Evolutionary conservation across 345 rosid genomes (phyloP).

Genomic region (Bruguiera parviflora): DNA sequence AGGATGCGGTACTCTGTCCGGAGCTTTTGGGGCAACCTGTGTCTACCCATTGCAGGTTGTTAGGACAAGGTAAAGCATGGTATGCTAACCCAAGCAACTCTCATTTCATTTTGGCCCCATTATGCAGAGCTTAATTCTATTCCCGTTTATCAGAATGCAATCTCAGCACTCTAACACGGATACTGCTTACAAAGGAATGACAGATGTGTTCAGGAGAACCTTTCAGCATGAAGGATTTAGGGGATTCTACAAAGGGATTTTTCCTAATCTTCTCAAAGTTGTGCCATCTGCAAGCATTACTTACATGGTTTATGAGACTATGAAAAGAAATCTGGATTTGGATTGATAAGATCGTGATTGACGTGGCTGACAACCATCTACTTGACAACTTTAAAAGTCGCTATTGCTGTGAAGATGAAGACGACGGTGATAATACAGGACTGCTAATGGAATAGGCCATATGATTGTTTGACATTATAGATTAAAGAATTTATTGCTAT

Average conservation of each 20-base stretch:
- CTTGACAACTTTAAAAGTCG: background rate
- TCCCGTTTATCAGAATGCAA: conserved; percentile 64
- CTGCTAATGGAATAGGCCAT: background rate
- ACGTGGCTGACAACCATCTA: background rate
- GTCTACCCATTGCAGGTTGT: conserved; percentile 95
- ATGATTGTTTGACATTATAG: background rate
- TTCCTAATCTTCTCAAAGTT: conserved; percentile 79
- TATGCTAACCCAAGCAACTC: background rate
- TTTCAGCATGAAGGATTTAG: conserved; percentile 59
- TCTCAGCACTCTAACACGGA: conserved; percentile 52
- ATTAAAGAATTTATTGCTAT: background rate
- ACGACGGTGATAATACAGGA: background rate
- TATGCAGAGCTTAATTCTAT: background rate
- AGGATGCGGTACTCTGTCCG: conserved; percentile 87
- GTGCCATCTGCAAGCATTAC: conserved; percentile 57
- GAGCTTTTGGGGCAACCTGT: conserved; percentile 89
- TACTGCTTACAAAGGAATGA: conserved; percentile 60
- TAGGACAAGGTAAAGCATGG: conserved; percentile 63
- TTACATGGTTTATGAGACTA: conserved; percentile 65
- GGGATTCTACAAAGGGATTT: conserved; percentile 83
- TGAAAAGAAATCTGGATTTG: conserved; percentile 60
- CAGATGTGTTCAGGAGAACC: conserved; percentile 71
- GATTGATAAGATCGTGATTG: background rate
- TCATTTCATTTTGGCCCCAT: background rate
- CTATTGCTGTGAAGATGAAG: background rate